Base-by-base conservation (phyloP, 2,329 filamentous ascomycete genomes). In the Epichloe hybrida region DNA sequence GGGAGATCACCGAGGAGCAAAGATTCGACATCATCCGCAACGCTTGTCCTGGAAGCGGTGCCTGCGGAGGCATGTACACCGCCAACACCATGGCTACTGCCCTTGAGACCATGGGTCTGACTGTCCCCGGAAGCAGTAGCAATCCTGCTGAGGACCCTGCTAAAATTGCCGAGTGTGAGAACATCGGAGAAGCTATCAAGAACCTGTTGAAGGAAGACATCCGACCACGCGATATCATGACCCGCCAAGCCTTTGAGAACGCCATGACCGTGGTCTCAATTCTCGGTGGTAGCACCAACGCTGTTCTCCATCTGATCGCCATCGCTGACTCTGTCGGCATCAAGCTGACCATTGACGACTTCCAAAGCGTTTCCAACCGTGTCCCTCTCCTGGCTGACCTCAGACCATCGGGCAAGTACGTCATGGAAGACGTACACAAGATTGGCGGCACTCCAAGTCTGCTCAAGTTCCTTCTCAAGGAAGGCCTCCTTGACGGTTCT, bases 1-100 rank as follows among this genome's bases (percentile, higher is more conserved):
- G 91, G 41, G 81, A 95, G 62, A 95, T 97, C 68, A 85, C 77
- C 57, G 93, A 98, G 70, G 83, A 93, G 62, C 77, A 91, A 70
- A 84, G 93, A 49, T 95, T 89, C 67, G 93, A 97, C 69, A 91
- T 97, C 62, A 95, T 96, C 66, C 81, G 89, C 55, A 76, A 97
- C 64, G 90, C 93, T 42, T 96, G 90, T 56, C 70, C 70, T 38
- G 70, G 70, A 36, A 64, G 67, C 39, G 86, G 86, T 39, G 86
- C 85, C 36, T 90, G 86, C 56, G 85, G 84, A 56, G 86, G 86
- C 58, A 90, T 95, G 89, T 95, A 89, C 70, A 95, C 89, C 1
- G 89, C 89, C 56, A 95, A 95, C 69, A 95, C 88, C 23, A 91
- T 95, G 87, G 86, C 88, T 4, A 91, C 86, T 0, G 87, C 86